Evolutionary conservation across 2,329 filamentous ascomycete genomes (phyloP), one percentile per base, ranked within the genome.

Genomic region (Alternaria sp.): DNA sequence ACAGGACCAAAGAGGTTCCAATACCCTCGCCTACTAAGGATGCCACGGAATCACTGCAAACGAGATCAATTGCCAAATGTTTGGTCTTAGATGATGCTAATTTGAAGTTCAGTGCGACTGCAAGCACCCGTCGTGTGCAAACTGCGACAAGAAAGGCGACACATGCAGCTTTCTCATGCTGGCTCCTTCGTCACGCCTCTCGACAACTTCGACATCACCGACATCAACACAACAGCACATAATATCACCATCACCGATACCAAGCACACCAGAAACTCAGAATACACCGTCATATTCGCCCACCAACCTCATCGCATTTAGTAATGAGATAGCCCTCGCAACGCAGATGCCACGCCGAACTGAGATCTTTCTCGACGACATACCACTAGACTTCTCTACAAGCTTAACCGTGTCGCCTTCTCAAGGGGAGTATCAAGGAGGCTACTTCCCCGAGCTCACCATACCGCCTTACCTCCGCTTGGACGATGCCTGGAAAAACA

Each of bases 91-190:
- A 52, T 57, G 47, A 54, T 21, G 36, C 73, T 77, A 54, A 77
- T 59, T 15, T 21, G 7, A 32, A 15, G 5, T 21, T 45, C 30
- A 80, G 77, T 80, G 77, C 64, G 77, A 80, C 45, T 68, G 67
- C 17, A 72, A 68, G 32, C 72, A 79, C 40, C 76, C 77, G 28
- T 69, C 62, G 40, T 80, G 77, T 60, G 65, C 62, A 3, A 79
- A 77, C 50, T 80, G 77, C 62, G 61, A 72, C 30, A 79, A 77
- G 59, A 71, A 70, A 63, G 68, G 69, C 43, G 66, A 77, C 4
- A 65, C 70, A 9, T 80, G 77, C 54, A 78, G 76, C 56, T 79
- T 79, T 47, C 71, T 76, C 1, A 60, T 73, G 12, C 69, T 79
- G 5, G 75, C 66, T 15, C 77, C 77, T 10, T 73, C 75, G 10